Evolutionary conservation across 129 eudicot species (phyloP).

Genomic region (Flaveria brownii): DNA sequence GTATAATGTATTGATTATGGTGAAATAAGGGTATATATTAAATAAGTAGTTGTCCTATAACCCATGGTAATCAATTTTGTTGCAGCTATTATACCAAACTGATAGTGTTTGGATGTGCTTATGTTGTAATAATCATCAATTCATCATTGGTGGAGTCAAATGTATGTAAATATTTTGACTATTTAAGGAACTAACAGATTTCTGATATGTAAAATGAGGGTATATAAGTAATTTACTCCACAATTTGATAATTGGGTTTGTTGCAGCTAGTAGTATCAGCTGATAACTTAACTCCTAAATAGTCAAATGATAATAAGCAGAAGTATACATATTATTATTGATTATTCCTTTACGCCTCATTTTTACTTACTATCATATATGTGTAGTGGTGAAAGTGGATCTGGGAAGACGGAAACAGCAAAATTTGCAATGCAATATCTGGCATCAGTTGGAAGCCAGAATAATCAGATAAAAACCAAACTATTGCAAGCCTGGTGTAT

Average conservation of each 20-base stretch:
- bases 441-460: constrained; percentile 73
- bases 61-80: neutral
- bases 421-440: constrained; percentile 85
- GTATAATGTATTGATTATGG: neutral
- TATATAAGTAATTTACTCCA: constrained; percentile 2
- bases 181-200: neutral
- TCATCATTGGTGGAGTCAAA: neutral
- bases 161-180: neutral
- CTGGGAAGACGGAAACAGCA: constrained; percentile 98
- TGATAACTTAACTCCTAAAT: neutral
- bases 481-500: constrained; percentile 69
- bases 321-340: neutral
- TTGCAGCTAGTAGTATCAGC: neutral
- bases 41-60: neutral
- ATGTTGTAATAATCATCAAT: neutral
- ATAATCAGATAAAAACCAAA: constrained; percentile 55
- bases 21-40: constrained; percentile 4
- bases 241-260: neutral
- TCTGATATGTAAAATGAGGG: neutral
- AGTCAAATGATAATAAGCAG: neutral
- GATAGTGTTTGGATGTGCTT: neutral
- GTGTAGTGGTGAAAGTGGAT: constrained; percentile 96
- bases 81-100: constrained; percentile 4
- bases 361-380: neutral
- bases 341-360: neutral